Evolutionary conservation across 2,329 filamentous ascomycete species (phyloP), one percentile per base, ranked within the genome.

Genomic region (Aspergillus vadensis): DNA sequence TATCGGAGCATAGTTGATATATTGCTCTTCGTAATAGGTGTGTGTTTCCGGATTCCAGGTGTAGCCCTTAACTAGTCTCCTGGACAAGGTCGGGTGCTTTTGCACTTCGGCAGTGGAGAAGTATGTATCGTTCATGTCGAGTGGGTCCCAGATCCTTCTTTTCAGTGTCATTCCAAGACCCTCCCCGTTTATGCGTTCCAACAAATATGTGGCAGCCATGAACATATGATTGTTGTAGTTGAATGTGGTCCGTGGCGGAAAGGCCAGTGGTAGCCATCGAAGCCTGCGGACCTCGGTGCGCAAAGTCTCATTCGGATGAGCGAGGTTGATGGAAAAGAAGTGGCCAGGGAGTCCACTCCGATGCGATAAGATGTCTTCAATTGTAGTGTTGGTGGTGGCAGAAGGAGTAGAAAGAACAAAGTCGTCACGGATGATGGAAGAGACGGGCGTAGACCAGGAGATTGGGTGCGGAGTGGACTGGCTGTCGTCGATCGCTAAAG

Each of bases 371-470:
- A 71, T 69, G 51, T 76, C 74, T 63, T 76, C 73, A 25, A 76
- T 55, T 1, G 73, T 76, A 2, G 66, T 68, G 49, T 70, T 63
- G 17, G 56, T 53, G 9, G 74, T 74, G 7, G 67, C 67, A 44
- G 71, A 63, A 14, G 68, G 64, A 12, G 72, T 65, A 6, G 65
- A 57, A 0, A 76, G 62, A 17, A 72, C 68, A 52, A 76, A 75
- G 36, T 74, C 73, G 12, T 73, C 70, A 10, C 69, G 71, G 30
- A 79, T 72, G 15, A 80, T 50, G 10, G 70, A 65, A 12, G 69
- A 68, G 5, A 81, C 64, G 2, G 72, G 71, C 0, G 76, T 79
- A 0, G 69, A 62, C 75, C 77, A 80, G 19, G 61, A 60, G 39
- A 79, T 58, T 4, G 67, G 65, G 0, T 41, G 56, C 2, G 63